Conservation (phyloP, 495 filamentous ascomycete genomes). For the Penicillium crystallinum region DNA sequence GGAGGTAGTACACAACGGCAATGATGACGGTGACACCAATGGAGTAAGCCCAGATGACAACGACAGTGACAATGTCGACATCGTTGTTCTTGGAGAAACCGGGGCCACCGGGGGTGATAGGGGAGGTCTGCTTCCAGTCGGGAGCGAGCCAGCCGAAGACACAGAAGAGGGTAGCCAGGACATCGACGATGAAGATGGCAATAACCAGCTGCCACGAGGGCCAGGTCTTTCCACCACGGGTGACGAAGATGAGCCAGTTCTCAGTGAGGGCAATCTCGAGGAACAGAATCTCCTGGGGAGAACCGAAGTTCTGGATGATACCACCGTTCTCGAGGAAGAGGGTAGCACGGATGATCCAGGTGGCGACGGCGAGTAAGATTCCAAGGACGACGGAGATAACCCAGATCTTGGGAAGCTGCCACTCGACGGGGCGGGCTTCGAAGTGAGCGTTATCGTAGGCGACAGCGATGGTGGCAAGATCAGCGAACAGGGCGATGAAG, state of each 20-base stretch:
- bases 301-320: constrained; percentile 69
- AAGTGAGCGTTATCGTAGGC: constrained; percentile 75
- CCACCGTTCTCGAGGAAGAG: constrained; percentile 63
- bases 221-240: constrained; percentile 64
- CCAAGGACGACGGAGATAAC: constrained; percentile 66
- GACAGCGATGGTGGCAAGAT: constrained; percentile 71
- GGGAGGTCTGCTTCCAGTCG: constrained; percentile 39
- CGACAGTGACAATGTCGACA: constrained; percentile 70
- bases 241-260: constrained; percentile 79
- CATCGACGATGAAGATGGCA: constrained; percentile 68
- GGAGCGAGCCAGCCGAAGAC: constrained; percentile 66
- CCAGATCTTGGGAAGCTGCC: constrained; percentile 77
- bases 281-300: constrained; percentile 68
- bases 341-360: constrained; percentile 65
- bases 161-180: constrained; percentile 65
- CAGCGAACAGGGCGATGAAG: constrained; percentile 73
- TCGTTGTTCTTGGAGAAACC: constrained; percentile 54
- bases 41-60: constrained; percentile 73
- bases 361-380: constrained; percentile 58
- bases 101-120: constrained; percentile 30
- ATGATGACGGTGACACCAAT: constrained; percentile 74
- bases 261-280: constrained; percentile 68
- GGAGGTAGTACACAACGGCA: constrained; percentile 70
- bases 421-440: constrained; percentile 66
- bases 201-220: constrained; percentile 68